Percentiles rank a stretch among this genome's conserved stretches.
phyloP scores from a whole-genome alignment of 352 stramenopile genomes.

The Phytophthora fragariae region DNA sequence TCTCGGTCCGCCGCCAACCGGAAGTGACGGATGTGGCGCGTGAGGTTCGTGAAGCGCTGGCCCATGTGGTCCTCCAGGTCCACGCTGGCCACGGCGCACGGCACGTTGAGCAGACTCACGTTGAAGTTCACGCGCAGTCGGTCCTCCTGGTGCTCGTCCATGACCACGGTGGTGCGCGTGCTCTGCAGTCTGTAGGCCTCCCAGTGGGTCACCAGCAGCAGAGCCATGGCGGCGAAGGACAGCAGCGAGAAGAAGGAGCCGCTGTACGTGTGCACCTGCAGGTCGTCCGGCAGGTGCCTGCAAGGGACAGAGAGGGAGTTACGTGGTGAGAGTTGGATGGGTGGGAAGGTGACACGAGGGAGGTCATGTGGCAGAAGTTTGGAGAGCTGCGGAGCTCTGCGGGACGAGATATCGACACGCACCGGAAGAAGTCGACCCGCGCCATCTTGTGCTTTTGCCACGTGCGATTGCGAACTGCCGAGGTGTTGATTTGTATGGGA shows the following conservation, averaged over 20 bases:
- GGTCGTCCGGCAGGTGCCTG: slow-evolving; percentile 82
- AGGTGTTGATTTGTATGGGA: not conserved
- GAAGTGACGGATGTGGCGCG: slow-evolving; percentile 83
- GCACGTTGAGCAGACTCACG: slow-evolving; percentile 77
- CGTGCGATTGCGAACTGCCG: slow-evolving; percentile 24
- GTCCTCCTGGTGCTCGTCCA: slow-evolving; percentile 85
- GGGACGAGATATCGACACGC: slow-evolving; percentile 17
- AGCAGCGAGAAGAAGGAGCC: slow-evolving; percentile 76
- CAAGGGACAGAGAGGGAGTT: slow-evolving; percentile 16
- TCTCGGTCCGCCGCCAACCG: slow-evolving; percentile 51
- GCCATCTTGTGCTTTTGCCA: slow-evolving; percentile 32
- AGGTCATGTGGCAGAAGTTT: not conserved
- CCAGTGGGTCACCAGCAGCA: slow-evolving; percentile 69
- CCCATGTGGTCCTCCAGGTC: slow-evolving; percentile 87
- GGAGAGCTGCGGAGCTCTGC: not conserved
- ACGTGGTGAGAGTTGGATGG: slow-evolving; percentile 14
- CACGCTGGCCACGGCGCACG: slow-evolving; percentile 75
- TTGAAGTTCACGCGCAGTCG: slow-evolving; percentile 89
- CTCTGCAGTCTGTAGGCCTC: slow-evolving; percentile 52
- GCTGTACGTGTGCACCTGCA: slow-evolving; percentile 66
- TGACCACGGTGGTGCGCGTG: slow-evolving; percentile 64
- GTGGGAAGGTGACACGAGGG: slow-evolving; percentile 10
- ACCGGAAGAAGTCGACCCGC: slow-evolving; percentile 76
- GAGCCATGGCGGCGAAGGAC: slow-evolving; percentile 61
- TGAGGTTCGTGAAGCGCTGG: slow-evolving; percentile 78